Percentiles rank a stretch among this genome's conserved stretches.
Evolutionary conservation across 139 green algal species (phyloP).

Genomic region (Auxenochlorella protothecoides): DNA sequence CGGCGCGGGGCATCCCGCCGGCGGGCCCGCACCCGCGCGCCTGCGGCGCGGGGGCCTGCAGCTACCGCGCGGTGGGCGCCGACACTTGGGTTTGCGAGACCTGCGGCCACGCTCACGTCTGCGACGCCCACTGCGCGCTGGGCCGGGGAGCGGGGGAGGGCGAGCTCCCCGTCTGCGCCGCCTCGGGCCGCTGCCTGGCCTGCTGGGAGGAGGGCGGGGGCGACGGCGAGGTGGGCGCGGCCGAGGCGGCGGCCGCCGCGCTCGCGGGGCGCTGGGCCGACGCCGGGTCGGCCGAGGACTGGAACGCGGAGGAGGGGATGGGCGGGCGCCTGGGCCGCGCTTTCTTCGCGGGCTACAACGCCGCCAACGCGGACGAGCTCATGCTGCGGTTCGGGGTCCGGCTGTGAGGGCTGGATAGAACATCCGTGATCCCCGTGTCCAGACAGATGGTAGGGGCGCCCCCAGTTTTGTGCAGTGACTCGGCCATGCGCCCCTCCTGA

Average conservation of each 20-base stretch:
- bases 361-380: too few relatives aligned
- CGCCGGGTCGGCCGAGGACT: slow-evolving; percentile 9
- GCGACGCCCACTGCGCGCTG: slow-evolving; percentile 7
- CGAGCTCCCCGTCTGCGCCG: slow-evolving; percentile 13
- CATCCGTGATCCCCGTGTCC: too few relatives aligned
- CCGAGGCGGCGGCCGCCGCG: neutral
- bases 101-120: slow-evolving; percentile 17
- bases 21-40: neutral
- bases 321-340: slow-evolving; percentile 21
- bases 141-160: neutral
- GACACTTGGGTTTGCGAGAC: slow-evolving; percentile 7
- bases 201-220: slow-evolving; percentile 8
- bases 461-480: too few relatives aligned
- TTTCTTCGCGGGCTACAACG: slow-evolving; percentile 9
- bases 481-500: too few relatives aligned
- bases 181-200: slow-evolving; percentile 7
- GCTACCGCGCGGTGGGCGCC: slow-evolving; percentile 1
- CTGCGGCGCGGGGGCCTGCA: slow-evolving; percentile 4
- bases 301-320: slow-evolving; percentile 7
- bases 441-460: too few relatives aligned
- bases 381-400: too few relatives aligned
- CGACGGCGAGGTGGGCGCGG: neutral
- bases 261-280: neutral
- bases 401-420: too few relatives aligned
- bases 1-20: slow-evolving; percentile 1